Base-by-base conservation (phyloP, 1,139 yeast genomes). In the Debaryomyces subglobosus region DNA sequence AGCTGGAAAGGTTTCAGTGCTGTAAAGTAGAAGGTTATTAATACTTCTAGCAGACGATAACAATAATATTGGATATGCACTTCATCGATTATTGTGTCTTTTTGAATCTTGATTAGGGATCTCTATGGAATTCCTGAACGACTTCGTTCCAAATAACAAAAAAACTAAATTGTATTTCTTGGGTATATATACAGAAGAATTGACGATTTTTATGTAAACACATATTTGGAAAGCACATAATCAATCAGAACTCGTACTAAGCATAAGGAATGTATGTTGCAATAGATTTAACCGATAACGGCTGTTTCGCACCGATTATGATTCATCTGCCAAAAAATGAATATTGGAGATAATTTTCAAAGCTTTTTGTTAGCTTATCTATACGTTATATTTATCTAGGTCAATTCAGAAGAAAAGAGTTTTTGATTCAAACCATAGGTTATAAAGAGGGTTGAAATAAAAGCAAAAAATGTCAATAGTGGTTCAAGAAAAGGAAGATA, bases 401-500 rank as follows among this genome's bases (percentile, higher is more conserved):
- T 20, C 15, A 13, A 35, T 7, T 18, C 16, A 32, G 35, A 21
- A n/a, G 13, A 18, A 32, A 10, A 16, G 6, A 1, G 12, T 20
- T 20, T 3, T 21, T 20, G 23, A 18, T 9, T 3, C 21, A 15
- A 18, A 21, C 4, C 5, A 20, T 21, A 33, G 8, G 30, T 7
- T 18, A n/a, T 10, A 25, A 23, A 39, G 24, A 36, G 18, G 12
- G 2, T 13, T 9, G 20, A 4, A 29, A 29, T n/a, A 39, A 9
- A 27, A 23, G 15, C n/a, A n/a, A 45, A 16, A 13, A 16, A 65
- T 65, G 69, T 66, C 71, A 8, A 59, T 66, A 12, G 70, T 62
- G 25, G 69, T 65, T 3, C 54, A 55, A 41, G 71, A 67, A 46
- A 58, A 59, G 53, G 72, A 67, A 51, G 71, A 67, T 42, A 53